Base-by-base conservation (phyloP, 1,139 yeast genomes). In the Pneumocystis canis region DNA sequence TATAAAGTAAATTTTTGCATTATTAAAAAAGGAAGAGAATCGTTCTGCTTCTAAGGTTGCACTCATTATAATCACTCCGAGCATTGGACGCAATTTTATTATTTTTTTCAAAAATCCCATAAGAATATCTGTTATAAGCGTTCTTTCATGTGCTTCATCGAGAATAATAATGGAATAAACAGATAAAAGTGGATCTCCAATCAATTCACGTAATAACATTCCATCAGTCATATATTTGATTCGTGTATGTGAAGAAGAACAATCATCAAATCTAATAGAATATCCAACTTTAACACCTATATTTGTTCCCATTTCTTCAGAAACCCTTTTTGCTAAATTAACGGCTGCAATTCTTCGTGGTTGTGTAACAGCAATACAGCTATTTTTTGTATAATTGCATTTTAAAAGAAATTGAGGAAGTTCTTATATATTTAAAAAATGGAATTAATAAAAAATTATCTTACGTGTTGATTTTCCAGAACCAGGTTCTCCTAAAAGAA, bases 291-390 rank as follows among this genome's bases (percentile, higher is more conserved):
- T 84, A 40, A 68, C 63, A 14, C 98, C 98, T 11, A 92, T 73
- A 16, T 72, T 73, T 5, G 70, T 67, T 0, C 96, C 96, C 70
- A 80, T 79, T 73, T 92, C 98, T 69, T 88, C 90, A 30, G 96
- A 83, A 1, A 92, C 98, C 75, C 98, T 84, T 32, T 86, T 82
- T 0, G 98, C 98, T 71, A 92, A 79, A 66, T 89, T 89, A 61
- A 94, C 89, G 1, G 98, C 98, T 1, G 98, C 98, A 41, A 92
- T 98, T 72, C 98, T 81, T 75, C 98, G 84, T 1, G 98, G 98
- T 75, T 92, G 98, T 0, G 98, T 92, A 6, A 92, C 90, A 0
- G 95, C 97, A 20, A 92, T 84, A 37, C 81, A 78, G 65, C 82
- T 82, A 39, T 75, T 73, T 65, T 77, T 70, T 69, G 57, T 63